Conservation (phyloP, 2,329 filamentous ascomycete genomes). For the Hirsutella thompsonii region DNA sequence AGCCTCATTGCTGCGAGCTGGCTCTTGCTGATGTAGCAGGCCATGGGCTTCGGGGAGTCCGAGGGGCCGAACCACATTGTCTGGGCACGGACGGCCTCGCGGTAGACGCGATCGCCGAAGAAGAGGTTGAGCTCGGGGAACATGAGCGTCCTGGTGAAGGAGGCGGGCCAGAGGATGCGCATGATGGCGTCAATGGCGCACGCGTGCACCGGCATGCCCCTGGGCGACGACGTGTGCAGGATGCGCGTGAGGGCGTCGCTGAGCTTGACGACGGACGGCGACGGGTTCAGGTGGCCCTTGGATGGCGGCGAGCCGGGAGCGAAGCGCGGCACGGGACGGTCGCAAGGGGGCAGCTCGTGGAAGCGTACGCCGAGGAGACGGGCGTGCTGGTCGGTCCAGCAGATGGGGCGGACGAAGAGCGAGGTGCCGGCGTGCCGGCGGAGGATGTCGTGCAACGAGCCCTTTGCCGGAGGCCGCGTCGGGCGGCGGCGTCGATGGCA, state of each 20-base stretch:
- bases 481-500: not conserved
- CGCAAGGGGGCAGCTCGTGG: constrained; percentile 25
- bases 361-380: constrained; percentile 35
- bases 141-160: constrained; percentile 16
- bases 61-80: constrained; percentile 32
- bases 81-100: constrained; percentile 31
- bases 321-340: constrained; percentile 24
- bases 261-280: constrained; percentile 27
- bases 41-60: constrained; percentile 17
- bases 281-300: constrained; percentile 23
- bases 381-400: constrained; percentile 41
- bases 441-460: constrained; percentile 40
- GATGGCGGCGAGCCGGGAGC: constrained; percentile 20
- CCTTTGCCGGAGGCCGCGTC: constrained; percentile 14
- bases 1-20: constrained; percentile 32
- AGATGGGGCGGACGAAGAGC: constrained; percentile 39
- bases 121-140: constrained; percentile 32
- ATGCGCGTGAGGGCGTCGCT: constrained; percentile 30
- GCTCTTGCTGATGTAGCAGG: constrained; percentile 33
- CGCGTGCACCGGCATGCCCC: constrained; percentile 21
- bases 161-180: constrained; percentile 28
- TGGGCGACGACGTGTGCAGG: constrained; percentile 19
- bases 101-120: constrained; percentile 33
- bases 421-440: constrained; percentile 31
- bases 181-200: constrained; percentile 31